Evolutionary conservation across 1,284 basidiomycete genomes (phyloP).

Genomic region (Marasmius sp.): DNA sequence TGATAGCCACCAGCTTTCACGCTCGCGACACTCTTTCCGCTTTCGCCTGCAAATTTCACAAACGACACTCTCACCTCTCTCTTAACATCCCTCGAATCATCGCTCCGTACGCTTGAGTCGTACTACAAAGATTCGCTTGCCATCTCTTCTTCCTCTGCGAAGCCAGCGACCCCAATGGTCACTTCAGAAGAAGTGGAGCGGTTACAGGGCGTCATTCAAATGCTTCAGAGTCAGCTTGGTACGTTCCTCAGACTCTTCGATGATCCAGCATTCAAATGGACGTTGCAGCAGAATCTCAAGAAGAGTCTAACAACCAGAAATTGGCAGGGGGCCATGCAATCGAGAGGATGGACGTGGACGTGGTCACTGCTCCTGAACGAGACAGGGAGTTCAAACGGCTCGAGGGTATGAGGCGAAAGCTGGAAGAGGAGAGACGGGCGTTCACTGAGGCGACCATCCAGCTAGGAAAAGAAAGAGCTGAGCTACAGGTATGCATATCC

Average conservation of each 20-base stretch:
- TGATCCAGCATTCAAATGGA: slow-evolving; percentile 1
- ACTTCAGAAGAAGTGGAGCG: slow-evolving; percentile 40
- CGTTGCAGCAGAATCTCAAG: slow-evolving; percentile 48
- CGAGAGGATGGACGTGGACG: slow-evolving; percentile 44
- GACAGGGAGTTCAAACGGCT: slow-evolving; percentile 56
- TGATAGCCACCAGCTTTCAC: slow-evolving; percentile 47
- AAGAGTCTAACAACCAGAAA: slow-evolving; percentile 17
- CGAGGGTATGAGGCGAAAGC: slow-evolving; percentile 48
- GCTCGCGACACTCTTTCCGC: slow-evolving; percentile 57
- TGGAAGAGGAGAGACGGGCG: slow-evolving; percentile 67
- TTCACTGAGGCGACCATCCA: slow-evolving; percentile 65
- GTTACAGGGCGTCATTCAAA: slow-evolving; percentile 46
- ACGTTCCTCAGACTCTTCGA: slow-evolving; percentile 16
- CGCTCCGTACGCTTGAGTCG: slow-evolving; percentile 21
- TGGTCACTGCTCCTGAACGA: slow-evolving; percentile 47
- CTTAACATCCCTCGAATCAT: slow-evolving; percentile 44
- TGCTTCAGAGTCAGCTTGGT: slow-evolving; percentile 61
- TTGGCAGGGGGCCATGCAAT: too few species aligned
- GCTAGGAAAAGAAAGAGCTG: slow-evolving; percentile 64
- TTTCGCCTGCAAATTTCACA: slow-evolving; percentile 51
- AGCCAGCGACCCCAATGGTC: slow-evolving; percentile 12
- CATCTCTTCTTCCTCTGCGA: slow-evolving; percentile 21
- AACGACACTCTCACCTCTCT: slow-evolving; percentile 51
- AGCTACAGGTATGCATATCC: slow-evolving; percentile 56
- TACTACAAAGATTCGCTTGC: slow-evolving; percentile 7